Conservation (phyloP, 1,284 basidiomycete genomes). For the Ganoderma sinense region DNA sequence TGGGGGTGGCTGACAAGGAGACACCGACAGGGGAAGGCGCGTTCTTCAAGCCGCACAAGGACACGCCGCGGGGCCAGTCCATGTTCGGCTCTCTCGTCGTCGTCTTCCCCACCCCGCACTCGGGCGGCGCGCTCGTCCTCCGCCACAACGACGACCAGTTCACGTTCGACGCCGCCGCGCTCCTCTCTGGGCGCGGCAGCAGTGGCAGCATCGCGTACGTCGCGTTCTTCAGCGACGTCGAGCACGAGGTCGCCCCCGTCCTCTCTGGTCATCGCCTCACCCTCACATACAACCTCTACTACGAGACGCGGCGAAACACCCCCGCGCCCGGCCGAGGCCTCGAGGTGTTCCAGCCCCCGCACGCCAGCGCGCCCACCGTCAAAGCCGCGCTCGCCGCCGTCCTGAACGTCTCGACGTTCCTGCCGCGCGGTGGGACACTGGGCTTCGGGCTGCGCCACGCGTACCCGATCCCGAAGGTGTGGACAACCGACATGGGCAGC, state of each 20-base stretch:
- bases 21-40: slow-evolving; percentile 35
- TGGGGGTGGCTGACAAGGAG: not conserved
- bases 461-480: slow-evolving; percentile 26
- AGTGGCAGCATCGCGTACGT: slow-evolving; percentile 41
- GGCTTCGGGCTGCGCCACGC: slow-evolving; percentile 47
- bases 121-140: slow-evolving; percentile 48
- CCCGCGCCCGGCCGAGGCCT: not conserved
- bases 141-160: slow-evolving; percentile 36
- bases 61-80: slow-evolving; percentile 43
- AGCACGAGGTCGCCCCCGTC: slow-evolving; percentile 53
- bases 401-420: slow-evolving; percentile 34
- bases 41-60: slow-evolving; percentile 53
- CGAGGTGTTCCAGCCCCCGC: slow-evolving; percentile 1
- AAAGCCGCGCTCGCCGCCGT: slow-evolving; percentile 18
- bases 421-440: slow-evolving; percentile 43
- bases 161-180: slow-evolving; percentile 42
- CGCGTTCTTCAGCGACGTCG: slow-evolving; percentile 53
- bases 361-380: not conserved
- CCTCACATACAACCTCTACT: slow-evolving; percentile 51
- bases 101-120: slow-evolving; percentile 47
- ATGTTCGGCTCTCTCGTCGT: slow-evolving; percentile 52
- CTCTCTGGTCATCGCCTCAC: slow-evolving; percentile 50
- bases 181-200: slow-evolving; percentile 27
- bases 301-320: not conserved
- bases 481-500: not conserved